Conservation (phyloP, 2,329 filamentous ascomycete genomes). For the Alternaria ethzedia region DNA sequence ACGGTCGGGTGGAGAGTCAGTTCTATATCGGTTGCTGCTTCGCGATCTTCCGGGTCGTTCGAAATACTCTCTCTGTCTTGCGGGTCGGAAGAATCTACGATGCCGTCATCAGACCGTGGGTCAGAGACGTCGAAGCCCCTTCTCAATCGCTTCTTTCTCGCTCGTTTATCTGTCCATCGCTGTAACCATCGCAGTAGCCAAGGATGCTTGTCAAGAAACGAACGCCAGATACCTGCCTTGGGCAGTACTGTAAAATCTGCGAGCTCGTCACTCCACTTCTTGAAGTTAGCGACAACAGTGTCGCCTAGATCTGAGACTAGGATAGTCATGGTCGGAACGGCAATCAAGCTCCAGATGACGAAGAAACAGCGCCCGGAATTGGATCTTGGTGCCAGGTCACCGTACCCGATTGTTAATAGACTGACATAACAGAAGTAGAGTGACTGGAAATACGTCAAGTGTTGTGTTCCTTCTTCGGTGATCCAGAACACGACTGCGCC, state of each 20-base stretch:
- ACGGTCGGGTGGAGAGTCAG: constrained; percentile 13
- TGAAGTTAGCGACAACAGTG: constrained; percentile 74
- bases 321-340: constrained; percentile 86
- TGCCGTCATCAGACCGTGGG: constrained; percentile 36
- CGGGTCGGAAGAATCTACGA: background rate
- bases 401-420: constrained; percentile 86
- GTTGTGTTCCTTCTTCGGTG: constrained; percentile 61
- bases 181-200: constrained; percentile 48
- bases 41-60: background rate
- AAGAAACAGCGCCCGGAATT: constrained; percentile 85
- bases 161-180: constrained; percentile 44
- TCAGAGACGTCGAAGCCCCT: constrained; percentile 55
- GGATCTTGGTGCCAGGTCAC: constrained; percentile 77
- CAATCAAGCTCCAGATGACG: constrained; percentile 89
- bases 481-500: constrained; percentile 79
- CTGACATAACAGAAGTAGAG: constrained; percentile 88
- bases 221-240: constrained; percentile 60
- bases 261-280: constrained; percentile 64
- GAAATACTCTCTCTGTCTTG: constrained; percentile 22
- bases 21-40: constrained; percentile 14
- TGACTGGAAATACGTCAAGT: constrained; percentile 76
- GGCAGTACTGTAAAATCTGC: constrained; percentile 72
- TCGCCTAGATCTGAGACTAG: constrained; percentile 69
- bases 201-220: constrained; percentile 58
- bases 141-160: constrained; percentile 50